Evolutionary conservation across 2,329 filamentous ascomycete genomes (phyloP).

Genomic region (Chalaropsis ovoidea): DNA sequence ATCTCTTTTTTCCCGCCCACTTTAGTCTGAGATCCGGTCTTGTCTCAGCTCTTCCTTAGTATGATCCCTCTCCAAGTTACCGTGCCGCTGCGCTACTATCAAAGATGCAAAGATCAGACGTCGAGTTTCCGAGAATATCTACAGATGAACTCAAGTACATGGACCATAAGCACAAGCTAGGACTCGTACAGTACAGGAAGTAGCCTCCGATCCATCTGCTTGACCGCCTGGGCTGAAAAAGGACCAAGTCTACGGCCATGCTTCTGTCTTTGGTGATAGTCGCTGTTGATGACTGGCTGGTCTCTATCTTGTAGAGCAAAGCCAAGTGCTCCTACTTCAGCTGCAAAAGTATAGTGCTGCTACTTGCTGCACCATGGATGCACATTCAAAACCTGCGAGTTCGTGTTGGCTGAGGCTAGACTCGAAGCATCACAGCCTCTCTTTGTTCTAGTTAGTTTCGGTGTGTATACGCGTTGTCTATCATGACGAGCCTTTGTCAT

Average conservation of each 20-base stretch:
- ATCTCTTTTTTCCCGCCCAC: background rate
- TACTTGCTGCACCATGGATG: no score
- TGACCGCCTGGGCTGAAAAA: no score
- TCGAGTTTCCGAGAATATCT: background rate
- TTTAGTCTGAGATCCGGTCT: constrained; percentile 2
- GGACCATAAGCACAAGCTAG: background rate
- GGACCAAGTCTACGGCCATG: background rate
- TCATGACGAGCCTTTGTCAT: no score
- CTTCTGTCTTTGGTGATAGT: background rate
- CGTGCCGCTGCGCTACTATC: constrained; percentile 4
- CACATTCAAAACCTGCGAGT: no score
- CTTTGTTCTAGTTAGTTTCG: no score
- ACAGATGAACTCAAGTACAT: background rate
- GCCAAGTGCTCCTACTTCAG: background rate
- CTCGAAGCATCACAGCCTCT: background rate
- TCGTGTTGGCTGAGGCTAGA: background rate
- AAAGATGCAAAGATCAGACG: background rate
- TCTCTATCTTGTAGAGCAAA: background rate
- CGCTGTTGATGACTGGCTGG: background rate
- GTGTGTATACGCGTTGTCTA: no score
- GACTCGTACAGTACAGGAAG: no score
- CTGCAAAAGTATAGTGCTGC: background rate
- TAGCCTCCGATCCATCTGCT: no score
- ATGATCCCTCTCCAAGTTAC: background rate
- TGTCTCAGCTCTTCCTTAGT: constrained; percentile 3